phyloP scores from a whole-genome alignment of 1,284 basidiomycete species.

The Golubevia sp. region DNA sequence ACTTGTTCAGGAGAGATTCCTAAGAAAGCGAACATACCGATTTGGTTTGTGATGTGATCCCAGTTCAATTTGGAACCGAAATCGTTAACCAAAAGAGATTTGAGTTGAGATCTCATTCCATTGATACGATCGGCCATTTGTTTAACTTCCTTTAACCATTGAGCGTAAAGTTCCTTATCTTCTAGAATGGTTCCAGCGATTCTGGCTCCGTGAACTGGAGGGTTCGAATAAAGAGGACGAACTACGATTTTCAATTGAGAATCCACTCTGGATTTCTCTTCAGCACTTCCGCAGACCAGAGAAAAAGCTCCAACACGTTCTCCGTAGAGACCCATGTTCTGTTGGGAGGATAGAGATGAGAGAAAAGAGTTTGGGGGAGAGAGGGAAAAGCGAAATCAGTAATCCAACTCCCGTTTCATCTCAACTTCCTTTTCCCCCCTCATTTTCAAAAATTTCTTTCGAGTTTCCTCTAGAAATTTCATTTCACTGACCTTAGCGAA shows the following conservation, averaged over 20 bases:
- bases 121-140: constrained; percentile 62
- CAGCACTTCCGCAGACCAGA: constrained; percentile 46
- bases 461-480: too few relatives aligned
- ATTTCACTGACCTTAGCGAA: constrained; percentile 57
- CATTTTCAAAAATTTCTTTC: too few relatives aligned
- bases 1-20: constrained; percentile 60
- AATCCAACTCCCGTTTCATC: constrained; percentile 52
- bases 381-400: not conserved
- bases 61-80: constrained; percentile 61
- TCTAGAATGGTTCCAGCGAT: constrained; percentile 63
- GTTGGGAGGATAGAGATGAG: not conserved
- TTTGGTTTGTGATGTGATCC: constrained; percentile 63
- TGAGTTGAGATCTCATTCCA: constrained; percentile 58
- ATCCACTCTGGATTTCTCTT: constrained; percentile 58
- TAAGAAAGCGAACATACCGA: constrained; percentile 25
- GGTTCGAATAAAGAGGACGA: constrained; percentile 98
- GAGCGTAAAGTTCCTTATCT: constrained; percentile 61
- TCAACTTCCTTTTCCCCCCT: too few relatives aligned
- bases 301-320: constrained; percentile 55
- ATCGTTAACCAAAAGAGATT: constrained; percentile 54
- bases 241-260: constrained; percentile 79
- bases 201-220: constrained; percentile 75
- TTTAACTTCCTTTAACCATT: constrained; percentile 64
- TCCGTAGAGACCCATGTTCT: constrained; percentile 62
- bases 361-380: constrained; percentile 1